Evolutionary conservation across 768 basidiomycete species (phyloP).

Genomic region (Podaxis mareebaensis): DNA sequence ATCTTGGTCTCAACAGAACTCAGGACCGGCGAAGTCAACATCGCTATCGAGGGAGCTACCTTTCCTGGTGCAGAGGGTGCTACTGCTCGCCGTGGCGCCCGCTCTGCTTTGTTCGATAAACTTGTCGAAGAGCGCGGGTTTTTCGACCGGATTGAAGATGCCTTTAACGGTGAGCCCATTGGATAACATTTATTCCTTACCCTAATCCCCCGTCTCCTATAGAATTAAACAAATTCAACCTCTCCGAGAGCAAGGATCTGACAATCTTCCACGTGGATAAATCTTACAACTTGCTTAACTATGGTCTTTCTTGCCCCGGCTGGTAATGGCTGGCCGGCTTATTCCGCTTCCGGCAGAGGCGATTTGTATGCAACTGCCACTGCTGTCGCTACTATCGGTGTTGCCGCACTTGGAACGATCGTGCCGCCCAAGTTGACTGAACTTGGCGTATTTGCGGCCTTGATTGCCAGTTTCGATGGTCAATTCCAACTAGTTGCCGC

Average conservation of each 20-base stretch:
- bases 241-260: slow-evolving; percentile 18
- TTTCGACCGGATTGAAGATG: neutral
- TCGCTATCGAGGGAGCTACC: neutral
- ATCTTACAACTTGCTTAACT: slow-evolving; percentile 22
- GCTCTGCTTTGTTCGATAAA: neutral
- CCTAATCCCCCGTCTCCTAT: slow-evolving; percentile 18
- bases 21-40: neutral
- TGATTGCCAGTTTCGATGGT: slow-evolving; percentile 29
- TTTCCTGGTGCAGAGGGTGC: neutral
- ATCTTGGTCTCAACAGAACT: neutral
- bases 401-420: slow-evolving; percentile 26
- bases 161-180: slow-evolving; percentile 5
- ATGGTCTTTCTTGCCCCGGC: slow-evolving; percentile 18
- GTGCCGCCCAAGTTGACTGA: slow-evolving; percentile 33
- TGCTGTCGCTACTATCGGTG: slow-evolving; percentile 20
- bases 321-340: slow-evolving; percentile 15
- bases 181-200: slow-evolving; percentile 32
- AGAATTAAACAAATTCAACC: slow-evolving; percentile 20
- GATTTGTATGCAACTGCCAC: slow-evolving; percentile 19
- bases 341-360: slow-evolving; percentile 19
- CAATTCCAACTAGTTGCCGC: slow-evolving; percentile 18
- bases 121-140: neutral
- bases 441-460: slow-evolving; percentile 28
- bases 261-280: slow-evolving; percentile 23
- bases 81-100: neutral